Conservation (phyloP, 2,329 filamentous ascomycete genomes). For the Xylariaceae sp. region DNA sequence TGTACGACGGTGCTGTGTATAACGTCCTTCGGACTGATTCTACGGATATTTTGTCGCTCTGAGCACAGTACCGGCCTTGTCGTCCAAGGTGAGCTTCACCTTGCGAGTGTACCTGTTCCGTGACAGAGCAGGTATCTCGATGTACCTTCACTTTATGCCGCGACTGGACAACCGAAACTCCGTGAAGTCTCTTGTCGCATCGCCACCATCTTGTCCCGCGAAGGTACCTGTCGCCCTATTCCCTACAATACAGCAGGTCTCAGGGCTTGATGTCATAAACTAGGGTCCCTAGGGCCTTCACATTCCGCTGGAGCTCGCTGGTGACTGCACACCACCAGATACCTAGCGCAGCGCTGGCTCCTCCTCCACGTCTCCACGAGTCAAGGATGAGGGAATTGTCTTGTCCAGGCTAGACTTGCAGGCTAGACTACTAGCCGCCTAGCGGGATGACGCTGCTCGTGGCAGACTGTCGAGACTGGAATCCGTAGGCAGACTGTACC, state of each 20-base stretch:
- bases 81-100: too few relatives aligned
- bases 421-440: neutral
- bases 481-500: neutral
- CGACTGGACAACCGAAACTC: neutral
- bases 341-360: neutral
- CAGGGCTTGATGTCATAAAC: too few relatives aligned
- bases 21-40: neutral
- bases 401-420: neutral
- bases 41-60: neutral
- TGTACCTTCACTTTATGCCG: neutral
- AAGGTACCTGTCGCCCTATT: too few relatives aligned
- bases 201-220: neutral
- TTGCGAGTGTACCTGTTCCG: too few relatives aligned
- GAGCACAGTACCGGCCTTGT: too few relatives aligned
- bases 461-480: neutral
- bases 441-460: constrained; percentile 10
- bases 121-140: neutral
- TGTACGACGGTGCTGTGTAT: neutral
- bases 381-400: constrained; percentile 14
- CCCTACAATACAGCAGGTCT: neutral
- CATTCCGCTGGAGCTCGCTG: neutral
- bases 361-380: constrained; percentile 12
- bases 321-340: too few relatives aligned
- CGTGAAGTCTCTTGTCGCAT: neutral
- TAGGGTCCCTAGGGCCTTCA: neutral